Percentiles rank a stretch among this genome's conserved stretches.
Evolutionary conservation across 2,329 filamentous ascomycete species (phyloP).

Genomic region (Xylariomycetidae sp.): DNA sequence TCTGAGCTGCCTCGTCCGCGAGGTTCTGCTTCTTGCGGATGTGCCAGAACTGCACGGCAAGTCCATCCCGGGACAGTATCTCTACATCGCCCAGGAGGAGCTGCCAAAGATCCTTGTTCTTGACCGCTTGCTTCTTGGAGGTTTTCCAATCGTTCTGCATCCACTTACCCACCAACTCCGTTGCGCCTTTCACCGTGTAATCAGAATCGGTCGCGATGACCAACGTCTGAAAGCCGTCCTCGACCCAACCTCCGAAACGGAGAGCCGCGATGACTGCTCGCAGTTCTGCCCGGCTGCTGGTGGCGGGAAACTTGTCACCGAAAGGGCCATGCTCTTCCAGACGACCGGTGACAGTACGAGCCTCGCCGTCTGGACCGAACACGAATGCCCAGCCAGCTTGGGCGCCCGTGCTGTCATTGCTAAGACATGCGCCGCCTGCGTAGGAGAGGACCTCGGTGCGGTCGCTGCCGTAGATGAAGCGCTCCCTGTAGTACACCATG

Average conservation of each 20-base stretch:
- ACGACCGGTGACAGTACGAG: constrained; percentile 7
- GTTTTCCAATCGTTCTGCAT: constrained; percentile 39
- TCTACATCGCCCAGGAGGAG: constrained; percentile 36
- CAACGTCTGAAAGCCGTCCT: constrained; percentile 34
- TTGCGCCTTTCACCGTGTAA: constrained; percentile 43
- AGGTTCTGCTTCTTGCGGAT: constrained; percentile 40
- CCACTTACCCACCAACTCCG: constrained; percentile 38
- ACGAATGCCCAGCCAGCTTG: constrained; percentile 10
- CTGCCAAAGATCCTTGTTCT: constrained; percentile 49
- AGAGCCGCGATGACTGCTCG: constrained; percentile 46
- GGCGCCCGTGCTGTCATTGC: constrained; percentile 9
- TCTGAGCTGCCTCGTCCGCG: no score
- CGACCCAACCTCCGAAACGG: constrained; percentile 35
- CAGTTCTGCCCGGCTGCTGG: constrained; percentile 44
- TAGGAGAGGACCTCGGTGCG: constrained; percentile 9
- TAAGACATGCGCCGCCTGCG: constrained; percentile 10
- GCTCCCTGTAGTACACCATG: no score
- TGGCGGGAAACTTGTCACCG: constrained; percentile 9
- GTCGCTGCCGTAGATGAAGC: constrained; percentile 9
- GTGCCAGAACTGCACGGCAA: constrained; percentile 39
- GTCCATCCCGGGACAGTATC: constrained; percentile 19
- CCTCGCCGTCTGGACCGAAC: constrained; percentile 5
- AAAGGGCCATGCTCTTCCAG: constrained; percentile 11
- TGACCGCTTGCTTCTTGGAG: constrained; percentile 27
- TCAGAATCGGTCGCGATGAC: constrained; percentile 50